Evolutionary conservation across 2,329 filamentous ascomycete species (phyloP).

Genomic region (Leptographium radiaticola): DNA sequence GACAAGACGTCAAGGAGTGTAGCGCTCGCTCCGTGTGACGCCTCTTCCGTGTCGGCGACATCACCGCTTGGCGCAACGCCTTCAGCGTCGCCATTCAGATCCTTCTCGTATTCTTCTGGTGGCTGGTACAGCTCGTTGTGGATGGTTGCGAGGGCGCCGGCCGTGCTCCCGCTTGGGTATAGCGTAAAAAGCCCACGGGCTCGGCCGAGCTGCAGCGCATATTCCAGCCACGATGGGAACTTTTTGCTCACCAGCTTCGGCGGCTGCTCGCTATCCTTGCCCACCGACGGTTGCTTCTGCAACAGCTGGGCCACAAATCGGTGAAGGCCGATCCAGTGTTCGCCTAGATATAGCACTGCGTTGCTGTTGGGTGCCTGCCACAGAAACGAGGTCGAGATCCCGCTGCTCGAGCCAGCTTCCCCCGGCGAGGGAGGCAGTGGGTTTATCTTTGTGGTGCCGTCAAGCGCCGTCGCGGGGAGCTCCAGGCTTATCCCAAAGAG

Average conservation of each 20-base stretch:
- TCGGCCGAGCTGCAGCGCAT: constrained; percentile 62
- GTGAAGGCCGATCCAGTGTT: constrained; percentile 80
- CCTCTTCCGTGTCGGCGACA: constrained; percentile 15
- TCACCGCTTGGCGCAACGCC: not conserved
- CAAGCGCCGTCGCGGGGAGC: constrained; percentile 50
- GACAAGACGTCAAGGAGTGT: constrained; percentile 37
- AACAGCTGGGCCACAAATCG: constrained; percentile 59
- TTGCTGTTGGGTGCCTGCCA: constrained; percentile 80
- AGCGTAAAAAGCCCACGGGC: constrained; percentile 65
- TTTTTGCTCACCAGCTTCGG: constrained; percentile 51
- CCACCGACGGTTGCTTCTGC: constrained; percentile 19
- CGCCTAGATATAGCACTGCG: constrained; percentile 69
- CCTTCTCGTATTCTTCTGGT: constrained; percentile 53
- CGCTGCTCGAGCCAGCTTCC: constrained; percentile 8
- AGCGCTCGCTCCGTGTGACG: constrained; percentile 23
- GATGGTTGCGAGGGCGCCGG: constrained; percentile 49
- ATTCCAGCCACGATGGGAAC: constrained; percentile 67
- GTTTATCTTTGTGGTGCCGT: constrained; percentile 42
- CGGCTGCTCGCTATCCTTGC: constrained; percentile 13
- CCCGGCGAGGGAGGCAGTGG: constrained; percentile 19
- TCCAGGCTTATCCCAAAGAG: constrained; percentile 74
- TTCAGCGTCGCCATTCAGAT: constrained; percentile 13
- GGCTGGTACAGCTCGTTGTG: constrained; percentile 62
- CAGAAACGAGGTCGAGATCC: constrained; percentile 47
- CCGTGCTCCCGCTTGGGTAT: constrained; percentile 54